These are phyloP conservation scores for Neoarthrinium moseri DNA, from an alignment of 2,329 filamentous ascomycete genomes.

Conservation along the genomic window DNA sequence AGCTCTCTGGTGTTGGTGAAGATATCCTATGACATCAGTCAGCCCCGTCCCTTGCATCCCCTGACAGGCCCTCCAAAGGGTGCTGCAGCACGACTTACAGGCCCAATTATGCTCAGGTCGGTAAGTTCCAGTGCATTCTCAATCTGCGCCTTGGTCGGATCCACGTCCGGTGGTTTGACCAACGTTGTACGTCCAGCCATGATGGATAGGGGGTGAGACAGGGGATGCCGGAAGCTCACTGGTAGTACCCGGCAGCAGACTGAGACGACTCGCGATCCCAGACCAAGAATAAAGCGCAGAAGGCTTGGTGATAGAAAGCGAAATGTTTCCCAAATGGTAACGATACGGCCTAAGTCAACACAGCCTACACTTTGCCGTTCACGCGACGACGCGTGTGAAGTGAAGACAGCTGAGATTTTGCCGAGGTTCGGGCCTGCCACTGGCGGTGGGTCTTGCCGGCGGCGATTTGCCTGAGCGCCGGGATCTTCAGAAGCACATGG, in stretches of 20 bases:
- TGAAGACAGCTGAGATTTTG: slow-evolving; percentile 5
- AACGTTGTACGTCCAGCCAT: slow-evolving; percentile 52
- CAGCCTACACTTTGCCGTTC: too few species aligned
- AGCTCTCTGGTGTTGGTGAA: slow-evolving; percentile 92
- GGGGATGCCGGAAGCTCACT: not conserved
- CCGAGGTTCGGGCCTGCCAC: slow-evolving; percentile 5
- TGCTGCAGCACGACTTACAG: slow-evolving; percentile 48
- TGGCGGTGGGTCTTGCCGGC: not conserved
- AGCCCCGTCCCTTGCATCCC: not conserved
- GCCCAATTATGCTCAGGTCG: slow-evolving; percentile 71
- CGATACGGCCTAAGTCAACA: too few species aligned
- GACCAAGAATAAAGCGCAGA: not conserved
- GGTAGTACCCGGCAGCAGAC: not conserved
- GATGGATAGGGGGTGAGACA: not conserved
- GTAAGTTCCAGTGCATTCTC: slow-evolving; percentile 89
- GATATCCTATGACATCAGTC: slow-evolving; percentile 60
- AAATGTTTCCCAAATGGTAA: not conserved
- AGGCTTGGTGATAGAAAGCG: not conserved
- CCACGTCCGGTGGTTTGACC: slow-evolving; percentile 71
- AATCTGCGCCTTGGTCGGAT: slow-evolving; percentile 73
- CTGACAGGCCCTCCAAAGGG: not conserved
- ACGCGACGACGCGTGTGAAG: not conserved
- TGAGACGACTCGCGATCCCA: not conserved
- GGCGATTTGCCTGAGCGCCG: slow-evolving; percentile 1
- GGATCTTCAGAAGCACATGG: slow-evolving; percentile 1